Conservation (phyloP, 2,329 filamentous ascomycete species). For the Sclerotinia minor region DNA sequence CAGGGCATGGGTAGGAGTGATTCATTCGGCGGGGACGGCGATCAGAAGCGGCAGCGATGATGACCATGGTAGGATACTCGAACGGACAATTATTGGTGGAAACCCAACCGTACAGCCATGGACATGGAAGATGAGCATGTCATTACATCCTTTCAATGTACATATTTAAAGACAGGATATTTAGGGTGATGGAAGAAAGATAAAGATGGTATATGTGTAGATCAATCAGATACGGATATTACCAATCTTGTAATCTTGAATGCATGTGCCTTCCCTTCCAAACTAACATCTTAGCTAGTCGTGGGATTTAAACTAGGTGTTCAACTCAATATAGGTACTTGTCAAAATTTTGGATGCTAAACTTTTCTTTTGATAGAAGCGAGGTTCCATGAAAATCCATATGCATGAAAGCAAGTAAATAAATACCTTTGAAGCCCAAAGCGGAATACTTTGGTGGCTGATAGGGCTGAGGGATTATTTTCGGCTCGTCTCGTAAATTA, state of each 20-base stretch:
- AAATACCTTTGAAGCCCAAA: neutral
- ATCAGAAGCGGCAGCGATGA: neutral
- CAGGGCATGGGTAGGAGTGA: neutral
- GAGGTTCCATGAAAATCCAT: neutral
- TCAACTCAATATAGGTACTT: neutral
- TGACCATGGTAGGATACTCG: neutral
- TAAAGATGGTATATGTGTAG: neutral
- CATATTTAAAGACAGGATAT: neutral
- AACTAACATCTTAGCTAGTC: neutral
- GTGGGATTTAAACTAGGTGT: neutral
- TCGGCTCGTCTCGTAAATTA: neutral
- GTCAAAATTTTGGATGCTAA: neutral
- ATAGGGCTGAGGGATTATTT: slow-evolving; percentile 1
- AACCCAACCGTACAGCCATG: neutral
- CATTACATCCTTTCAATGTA: slow-evolving; percentile 8
- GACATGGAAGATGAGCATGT: neutral
- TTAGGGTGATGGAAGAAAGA: neutral
- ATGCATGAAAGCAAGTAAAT: neutral
- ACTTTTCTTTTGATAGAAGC: neutral
- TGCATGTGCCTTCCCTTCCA: neutral
- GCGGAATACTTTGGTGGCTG: neutral
- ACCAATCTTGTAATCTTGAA: neutral
- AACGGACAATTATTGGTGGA: neutral
- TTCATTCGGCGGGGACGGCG: neutral
- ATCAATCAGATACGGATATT: neutral